Percentiles rank a stretch among this genome's conserved stretches.
Evolutionary conservation across 345 rosid species (phyloP).

Genomic region (Crucihimalaya himalaica): DNA sequence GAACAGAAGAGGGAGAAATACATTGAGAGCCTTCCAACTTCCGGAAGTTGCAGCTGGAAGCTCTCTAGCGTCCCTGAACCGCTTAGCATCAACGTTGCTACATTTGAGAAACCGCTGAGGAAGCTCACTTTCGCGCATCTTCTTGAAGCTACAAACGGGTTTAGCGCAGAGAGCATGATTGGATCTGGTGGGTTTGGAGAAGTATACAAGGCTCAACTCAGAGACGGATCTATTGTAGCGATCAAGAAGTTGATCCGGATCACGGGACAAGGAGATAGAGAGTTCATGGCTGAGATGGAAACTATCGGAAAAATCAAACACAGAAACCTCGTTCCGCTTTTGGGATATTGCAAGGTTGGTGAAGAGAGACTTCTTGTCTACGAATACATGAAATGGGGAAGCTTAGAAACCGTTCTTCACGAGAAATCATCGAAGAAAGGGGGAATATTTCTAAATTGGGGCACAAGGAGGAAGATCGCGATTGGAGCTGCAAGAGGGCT

Average conservation of each 20-base stretch:
- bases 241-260: conserved; percentile 86
- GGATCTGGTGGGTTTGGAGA: conserved; percentile 98
- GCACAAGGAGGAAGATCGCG: conserved; percentile 82
- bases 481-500: conserved; percentile 95
- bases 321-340: conserved; percentile 86
- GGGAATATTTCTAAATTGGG: conserved; percentile 65
- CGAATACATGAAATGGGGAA: conserved; percentile 98
- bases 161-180: conserved; percentile 83
- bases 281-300: conserved; percentile 99
- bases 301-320: conserved; percentile 98
- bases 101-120: conserved; percentile 93
- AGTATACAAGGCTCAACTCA: conserved; percentile 89
- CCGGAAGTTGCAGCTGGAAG: conserved; percentile 90
- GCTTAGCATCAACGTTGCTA: conserved; percentile 90
- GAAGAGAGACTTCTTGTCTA: conserved; percentile 98
- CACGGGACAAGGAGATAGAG: conserved; percentile 97
- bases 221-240: conserved; percentile 76
- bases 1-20: conserved; percentile 73
- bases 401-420: conserved; percentile 88
- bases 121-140: conserved; percentile 89
- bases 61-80: conserved; percentile 91
- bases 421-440: conserved; percentile 56
- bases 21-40: conserved; percentile 84
- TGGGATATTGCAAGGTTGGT: conserved; percentile 94
- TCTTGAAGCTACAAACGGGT: conserved; percentile 94